Conservation (phyloP, 148 eudicot species). For the Rhododendron henanense region DNA sequence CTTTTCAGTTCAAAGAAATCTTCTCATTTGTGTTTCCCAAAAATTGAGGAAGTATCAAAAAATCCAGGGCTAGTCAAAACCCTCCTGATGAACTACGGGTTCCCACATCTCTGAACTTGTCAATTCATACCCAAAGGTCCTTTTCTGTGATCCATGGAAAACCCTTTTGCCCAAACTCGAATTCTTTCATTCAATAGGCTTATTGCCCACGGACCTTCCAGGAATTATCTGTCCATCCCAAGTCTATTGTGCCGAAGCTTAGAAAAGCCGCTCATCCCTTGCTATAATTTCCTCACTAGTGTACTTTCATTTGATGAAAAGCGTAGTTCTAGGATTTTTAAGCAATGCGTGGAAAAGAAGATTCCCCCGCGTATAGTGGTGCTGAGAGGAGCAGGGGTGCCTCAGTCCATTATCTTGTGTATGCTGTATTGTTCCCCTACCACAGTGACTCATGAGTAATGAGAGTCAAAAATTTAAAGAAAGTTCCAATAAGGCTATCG, state of each 20-base stretch:
- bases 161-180: not conserved
- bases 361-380: not conserved
- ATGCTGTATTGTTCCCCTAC: not conserved
- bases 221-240: not conserved
- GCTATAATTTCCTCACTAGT: not conserved
- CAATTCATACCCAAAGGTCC: not conserved
- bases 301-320: not conserved
- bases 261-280: not conserved
- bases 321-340: not conserved
- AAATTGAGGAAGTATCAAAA: not conserved
- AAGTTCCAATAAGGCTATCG: not conserved
- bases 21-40: no score
- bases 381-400: not conserved
- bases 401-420: no score
- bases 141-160: not conserved
- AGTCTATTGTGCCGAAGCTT: not conserved
- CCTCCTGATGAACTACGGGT: not conserved
- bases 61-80: not conserved
- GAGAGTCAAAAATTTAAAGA: not conserved
- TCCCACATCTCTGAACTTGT: not conserved
- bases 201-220: not conserved
- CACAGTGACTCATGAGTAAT: not conserved
- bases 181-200: not conserved
- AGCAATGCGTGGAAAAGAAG: not conserved
- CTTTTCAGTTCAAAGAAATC: not conserved